Percentiles rank a stretch among this genome's conserved stretches.
Evolutionary conservation across 1,139 yeast species (phyloP).

Genomic region (Diutina rugosa): DNA sequence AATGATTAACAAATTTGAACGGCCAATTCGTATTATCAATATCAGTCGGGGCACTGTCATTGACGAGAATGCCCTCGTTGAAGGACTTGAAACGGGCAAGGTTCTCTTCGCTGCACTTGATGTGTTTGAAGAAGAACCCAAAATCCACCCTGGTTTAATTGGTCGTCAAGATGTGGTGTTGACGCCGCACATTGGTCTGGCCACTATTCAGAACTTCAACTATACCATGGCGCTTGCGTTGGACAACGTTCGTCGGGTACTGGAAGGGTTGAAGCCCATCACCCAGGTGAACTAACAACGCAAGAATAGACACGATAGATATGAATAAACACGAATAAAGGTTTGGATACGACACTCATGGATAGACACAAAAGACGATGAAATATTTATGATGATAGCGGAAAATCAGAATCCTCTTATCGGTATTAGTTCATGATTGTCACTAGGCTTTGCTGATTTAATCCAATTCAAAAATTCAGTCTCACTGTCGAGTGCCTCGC

Average conservation of each 20-base stretch:
- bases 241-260: neutral
- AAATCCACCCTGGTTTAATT: slow-evolving; percentile 36
- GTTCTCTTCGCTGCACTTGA: slow-evolving; percentile 72
- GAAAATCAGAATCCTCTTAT: too few species aligned
- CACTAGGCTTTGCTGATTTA: too few species aligned
- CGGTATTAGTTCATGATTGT: too few species aligned
- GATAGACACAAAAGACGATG: neutral
- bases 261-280: neutral
- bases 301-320: too few species aligned
- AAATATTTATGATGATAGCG: too few species aligned
- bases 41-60: slow-evolving; percentile 68
- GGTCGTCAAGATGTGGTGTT: slow-evolving; percentile 57
- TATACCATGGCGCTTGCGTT: slow-evolving; percentile 22
- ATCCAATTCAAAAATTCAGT: too few species aligned
- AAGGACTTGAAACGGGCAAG: slow-evolving; percentile 55
- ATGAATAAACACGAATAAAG: neutral
- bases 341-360: neutral
- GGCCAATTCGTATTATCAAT: slow-evolving; percentile 55
- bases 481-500: neutral
- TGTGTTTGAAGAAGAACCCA: slow-evolving; percentile 64
- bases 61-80: slow-evolving; percentile 59
- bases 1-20: slow-evolving; percentile 32
- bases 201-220: slow-evolving; percentile 40
- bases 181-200: slow-evolving; percentile 74
- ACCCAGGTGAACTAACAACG: neutral